Percentiles rank a stretch among this genome's conserved stretches.
These are phyloP conservation scores for Fragaria nilgerrensis DNA, from an alignment of 306 rosid genomes.

Conservation along the genomic window DNA sequence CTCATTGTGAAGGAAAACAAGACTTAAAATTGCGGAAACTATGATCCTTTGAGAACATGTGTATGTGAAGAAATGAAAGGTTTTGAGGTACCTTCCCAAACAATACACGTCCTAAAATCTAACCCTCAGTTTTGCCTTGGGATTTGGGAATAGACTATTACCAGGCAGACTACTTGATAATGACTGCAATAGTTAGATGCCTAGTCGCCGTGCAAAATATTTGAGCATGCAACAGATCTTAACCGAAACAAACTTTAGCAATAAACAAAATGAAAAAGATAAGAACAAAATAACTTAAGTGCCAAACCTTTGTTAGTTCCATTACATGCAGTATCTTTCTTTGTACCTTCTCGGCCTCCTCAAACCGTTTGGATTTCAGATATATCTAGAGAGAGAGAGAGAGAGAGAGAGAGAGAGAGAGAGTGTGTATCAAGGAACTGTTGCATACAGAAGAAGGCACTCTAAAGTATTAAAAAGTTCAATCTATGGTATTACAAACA, in stretches of 20 bases:
- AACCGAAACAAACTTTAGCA: conserved; percentile 2
- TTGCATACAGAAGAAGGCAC: not conserved
- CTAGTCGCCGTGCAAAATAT: not conserved
- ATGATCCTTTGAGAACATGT: not conserved
- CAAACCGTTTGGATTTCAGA: conserved; percentile 53
- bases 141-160: not conserved
- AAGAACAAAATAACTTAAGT: conserved; percentile 2
- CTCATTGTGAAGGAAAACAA: not conserved
- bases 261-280: conserved; percentile 14
- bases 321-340: conserved; percentile 71
- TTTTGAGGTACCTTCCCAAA: not conserved
- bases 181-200: not conserved
- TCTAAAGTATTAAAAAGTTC: not conserved
- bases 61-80: not conserved
- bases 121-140: not conserved
- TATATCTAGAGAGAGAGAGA: conserved; percentile 44
- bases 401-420: conserved; percentile 1
- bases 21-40: not conserved
- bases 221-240: not conserved
- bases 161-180: not conserved
- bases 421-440: not conserved
- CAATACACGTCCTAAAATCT: not conserved
- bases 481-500: not conserved
- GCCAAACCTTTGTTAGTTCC: conserved; percentile 79
- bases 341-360: conserved; percentile 73